Conservation (phyloP, 371 early-diverging fungal genomes). For the Circinella minor region DNA sequence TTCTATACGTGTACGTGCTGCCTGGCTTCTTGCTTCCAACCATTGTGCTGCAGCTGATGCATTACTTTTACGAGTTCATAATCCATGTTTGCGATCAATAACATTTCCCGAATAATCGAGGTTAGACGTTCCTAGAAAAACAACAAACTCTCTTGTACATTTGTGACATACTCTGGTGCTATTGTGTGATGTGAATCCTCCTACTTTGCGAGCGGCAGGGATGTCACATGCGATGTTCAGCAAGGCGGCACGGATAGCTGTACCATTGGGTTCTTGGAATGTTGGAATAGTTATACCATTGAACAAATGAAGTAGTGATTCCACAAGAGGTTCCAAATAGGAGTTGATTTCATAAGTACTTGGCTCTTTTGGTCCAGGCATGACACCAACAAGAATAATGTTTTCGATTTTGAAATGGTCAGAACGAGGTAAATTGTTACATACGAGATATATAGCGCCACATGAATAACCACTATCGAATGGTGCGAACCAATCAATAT, state of each 20-base stretch:
- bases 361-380: constrained; percentile 24
- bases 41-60: neutral
- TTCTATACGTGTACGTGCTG: neutral
- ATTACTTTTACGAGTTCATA: neutral
- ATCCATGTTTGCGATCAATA: neutral
- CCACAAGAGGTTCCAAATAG: constrained; percentile 19
- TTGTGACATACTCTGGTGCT: constrained; percentile 12
- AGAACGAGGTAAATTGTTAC: constrained; percentile 18
- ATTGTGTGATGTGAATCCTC: constrained; percentile 14
- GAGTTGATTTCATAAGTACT: constrained; percentile 13
- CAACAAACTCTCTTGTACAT: constrained; percentile 7
- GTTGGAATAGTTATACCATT: constrained; percentile 15
- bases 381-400: constrained; percentile 17
- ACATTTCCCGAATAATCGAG: neutral
- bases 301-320: constrained; percentile 10
- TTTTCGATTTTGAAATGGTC: constrained; percentile 14
- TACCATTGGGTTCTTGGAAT: neutral
- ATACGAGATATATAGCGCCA: constrained; percentile 18
- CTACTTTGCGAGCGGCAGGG: constrained; percentile 14
- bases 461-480: constrained; percentile 2
- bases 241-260: constrained; percentile 14
- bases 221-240: constrained; percentile 16
- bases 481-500: constrained; percentile 23
- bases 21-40: neutral
- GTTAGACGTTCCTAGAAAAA: neutral